phyloP scores from a whole-genome alignment of 352 stramenopile species.

The Phytophthora lateralis region DNA sequence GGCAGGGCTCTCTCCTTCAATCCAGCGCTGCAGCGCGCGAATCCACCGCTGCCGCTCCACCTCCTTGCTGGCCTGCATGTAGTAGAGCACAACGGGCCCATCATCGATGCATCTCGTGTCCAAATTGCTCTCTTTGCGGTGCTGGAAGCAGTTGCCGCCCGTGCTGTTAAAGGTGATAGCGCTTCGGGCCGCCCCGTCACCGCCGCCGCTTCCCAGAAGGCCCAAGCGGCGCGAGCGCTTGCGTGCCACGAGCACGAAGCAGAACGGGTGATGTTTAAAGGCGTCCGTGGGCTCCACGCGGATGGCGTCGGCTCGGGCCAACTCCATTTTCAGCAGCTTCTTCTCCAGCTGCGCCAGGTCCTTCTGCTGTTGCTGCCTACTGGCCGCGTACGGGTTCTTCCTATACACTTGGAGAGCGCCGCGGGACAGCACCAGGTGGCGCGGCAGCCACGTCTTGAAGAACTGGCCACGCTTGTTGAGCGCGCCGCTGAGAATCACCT shows the following conservation, averaged over 20 bases:
- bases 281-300: slow-evolving; percentile 60
- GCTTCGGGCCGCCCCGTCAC: slow-evolving; percentile 19
- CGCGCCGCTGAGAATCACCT: slow-evolving; percentile 64
- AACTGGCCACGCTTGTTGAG: slow-evolving; percentile 77
- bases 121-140: slow-evolving; percentile 68
- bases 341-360: slow-evolving; percentile 56
- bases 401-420: slow-evolving; percentile 70
- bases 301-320: slow-evolving; percentile 60
- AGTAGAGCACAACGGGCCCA: slow-evolving; percentile 62
- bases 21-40: slow-evolving; percentile 70
- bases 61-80: slow-evolving; percentile 69
- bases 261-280: slow-evolving; percentile 68
- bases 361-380: slow-evolving; percentile 36
- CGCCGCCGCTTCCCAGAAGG: slow-evolving; percentile 4
- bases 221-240: slow-evolving; percentile 53
- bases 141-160: slow-evolving; percentile 53
- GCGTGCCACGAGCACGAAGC: slow-evolving; percentile 65
- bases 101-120: slow-evolving; percentile 42
- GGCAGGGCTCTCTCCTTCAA: slow-evolving; percentile 60
- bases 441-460: slow-evolving; percentile 75
- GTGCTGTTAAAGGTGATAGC: slow-evolving; percentile 25
- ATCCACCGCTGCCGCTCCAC: slow-evolving; percentile 78
- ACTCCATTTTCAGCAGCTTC: slow-evolving; percentile 69
- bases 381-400: slow-evolving; percentile 58
- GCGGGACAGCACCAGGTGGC: slow-evolving; percentile 72